Evolutionary conservation across 805 yeast species (phyloP).

Genomic region (Monosporozyma solicola): DNA sequence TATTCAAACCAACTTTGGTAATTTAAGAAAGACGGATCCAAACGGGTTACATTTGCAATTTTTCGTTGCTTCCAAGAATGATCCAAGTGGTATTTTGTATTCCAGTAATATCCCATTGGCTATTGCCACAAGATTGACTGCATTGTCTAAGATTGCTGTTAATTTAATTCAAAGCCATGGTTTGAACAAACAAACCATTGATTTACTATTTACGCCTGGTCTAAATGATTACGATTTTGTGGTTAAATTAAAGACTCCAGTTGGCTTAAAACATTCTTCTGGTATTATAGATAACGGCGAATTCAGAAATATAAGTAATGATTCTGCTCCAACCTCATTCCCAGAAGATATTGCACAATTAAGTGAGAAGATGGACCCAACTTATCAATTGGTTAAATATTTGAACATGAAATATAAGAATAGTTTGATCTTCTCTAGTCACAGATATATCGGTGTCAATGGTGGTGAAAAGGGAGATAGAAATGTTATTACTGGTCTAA

Average conservation of each 20-base stretch:
- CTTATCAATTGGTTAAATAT: slow-evolving; percentile 50
- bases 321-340: slow-evolving; percentile 22
- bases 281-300: slow-evolving; percentile 49
- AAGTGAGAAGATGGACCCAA: slow-evolving; percentile 49
- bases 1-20: slow-evolving; percentile 55
- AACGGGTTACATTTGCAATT: slow-evolving; percentile 68
- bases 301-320: slow-evolving; percentile 48
- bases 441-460: slow-evolving; percentile 42
- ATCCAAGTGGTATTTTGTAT: slow-evolving; percentile 83
- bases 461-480: slow-evolving; percentile 46
- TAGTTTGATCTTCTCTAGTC: slow-evolving; percentile 59
- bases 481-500: slow-evolving; percentile 69
- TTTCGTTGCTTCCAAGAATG: slow-evolving; percentile 75
- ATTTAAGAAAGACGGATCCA: slow-evolving; percentile 71
- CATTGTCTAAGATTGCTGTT: slow-evolving; percentile 69
- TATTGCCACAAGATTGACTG: slow-evolving; percentile 80
- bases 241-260: slow-evolving; percentile 44
- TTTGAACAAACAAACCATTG: slow-evolving; percentile 34
- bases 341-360: slow-evolving; percentile 33
- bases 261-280: slow-evolving; percentile 36
- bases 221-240: slow-evolving; percentile 77
- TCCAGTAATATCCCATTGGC: slow-evolving; percentile 57
- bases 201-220: slow-evolving; percentile 68
- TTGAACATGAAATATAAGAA: slow-evolving; percentile 56
- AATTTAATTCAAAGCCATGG: slow-evolving; percentile 44